Evolutionary conservation across 495 filamentous ascomycete genomes (phyloP).

Genomic region (Penicillium chermesinum): DNA sequence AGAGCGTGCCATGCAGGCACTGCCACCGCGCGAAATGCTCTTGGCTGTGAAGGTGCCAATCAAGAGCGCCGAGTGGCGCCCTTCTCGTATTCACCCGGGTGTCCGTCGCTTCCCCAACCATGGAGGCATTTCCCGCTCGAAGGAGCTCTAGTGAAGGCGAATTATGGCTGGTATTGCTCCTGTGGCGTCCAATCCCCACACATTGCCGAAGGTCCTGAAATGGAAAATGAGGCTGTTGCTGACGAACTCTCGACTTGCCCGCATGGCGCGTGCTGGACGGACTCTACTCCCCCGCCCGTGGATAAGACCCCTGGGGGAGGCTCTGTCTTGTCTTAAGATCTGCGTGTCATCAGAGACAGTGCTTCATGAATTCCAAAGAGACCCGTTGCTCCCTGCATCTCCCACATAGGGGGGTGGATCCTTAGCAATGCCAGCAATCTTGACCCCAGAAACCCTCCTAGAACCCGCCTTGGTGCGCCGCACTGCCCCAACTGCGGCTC

Average conservation of each 20-base stretch:
- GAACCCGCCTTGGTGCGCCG: conserved; percentile 25
- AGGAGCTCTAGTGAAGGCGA: background rate
- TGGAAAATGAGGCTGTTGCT: conserved; percentile 19
- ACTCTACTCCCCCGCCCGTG: too few relatives aligned
- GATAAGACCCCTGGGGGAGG: background rate
- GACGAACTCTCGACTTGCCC: conserved; percentile 11
- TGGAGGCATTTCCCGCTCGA: conserved; percentile 4
- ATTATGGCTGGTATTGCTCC: background rate
- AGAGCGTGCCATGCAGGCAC: conserved; percentile 5
- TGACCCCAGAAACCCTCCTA: conserved; percentile 22
- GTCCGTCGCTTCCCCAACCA: too few relatives aligned
- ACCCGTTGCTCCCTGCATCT: background rate
- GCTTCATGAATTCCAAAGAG: background rate
- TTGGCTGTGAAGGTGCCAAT: conserved; percentile 7
- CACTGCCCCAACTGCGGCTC: conserved; percentile 17
- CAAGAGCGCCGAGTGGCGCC: conserved; percentile 3
- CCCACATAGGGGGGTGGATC: conserved; percentile 9
- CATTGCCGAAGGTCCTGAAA: conserved; percentile 1
- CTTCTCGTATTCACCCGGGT: conserved; percentile 21
- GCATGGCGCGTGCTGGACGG: background rate
- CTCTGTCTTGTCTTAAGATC: conserved; percentile 2
- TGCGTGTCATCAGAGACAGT: background rate
- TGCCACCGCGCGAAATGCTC: conserved; percentile 8
- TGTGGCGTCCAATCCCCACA: background rate
- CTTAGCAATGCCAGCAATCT: conserved; percentile 40